Conservation (phyloP, 129 eudicot genomes). For the Flaveria sonorensis region DNA sequence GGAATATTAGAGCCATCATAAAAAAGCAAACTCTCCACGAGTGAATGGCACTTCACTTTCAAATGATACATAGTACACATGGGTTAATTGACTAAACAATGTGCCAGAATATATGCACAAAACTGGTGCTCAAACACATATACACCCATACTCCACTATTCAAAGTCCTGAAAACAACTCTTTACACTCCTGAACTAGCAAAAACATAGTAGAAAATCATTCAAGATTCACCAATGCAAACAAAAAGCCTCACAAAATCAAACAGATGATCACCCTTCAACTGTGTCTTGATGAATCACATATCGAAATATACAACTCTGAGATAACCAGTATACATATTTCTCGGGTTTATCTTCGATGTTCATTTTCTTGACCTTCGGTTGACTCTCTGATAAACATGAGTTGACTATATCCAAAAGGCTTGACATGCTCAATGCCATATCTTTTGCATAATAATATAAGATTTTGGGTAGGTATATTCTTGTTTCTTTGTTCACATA, state of each 20-base stretch:
- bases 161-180: conserved; percentile 8
- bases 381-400: conserved; percentile 51
- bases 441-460: conserved; percentile 70
- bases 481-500: conserved; percentile 63
- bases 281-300: conserved; percentile 57
- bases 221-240: conserved; percentile 38
- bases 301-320: conserved; percentile 72
- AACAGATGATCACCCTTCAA: conserved; percentile 40
- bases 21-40: no score
- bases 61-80: no score
- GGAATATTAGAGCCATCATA: no score
- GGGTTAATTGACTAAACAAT: not conserved
- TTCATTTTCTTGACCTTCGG: conserved; percentile 46
- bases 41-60: no score
- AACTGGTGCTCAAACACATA: conserved; percentile 11
- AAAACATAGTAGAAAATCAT: not conserved
- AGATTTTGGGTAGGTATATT: conserved; percentile 68
- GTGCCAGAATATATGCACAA: conserved; percentile 4
- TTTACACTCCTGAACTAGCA: conserved; percentile 36
- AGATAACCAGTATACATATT: conserved; percentile 55
- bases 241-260: not conserved
- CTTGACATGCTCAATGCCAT: conserved; percentile 56
- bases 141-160: conserved; percentile 24
- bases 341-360: conserved; percentile 53
- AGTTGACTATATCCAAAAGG: conserved; percentile 57